phyloP scores from a whole-genome alignment of 2,329 filamentous ascomycete genomes.

The Fusarium sp. region DNA sequence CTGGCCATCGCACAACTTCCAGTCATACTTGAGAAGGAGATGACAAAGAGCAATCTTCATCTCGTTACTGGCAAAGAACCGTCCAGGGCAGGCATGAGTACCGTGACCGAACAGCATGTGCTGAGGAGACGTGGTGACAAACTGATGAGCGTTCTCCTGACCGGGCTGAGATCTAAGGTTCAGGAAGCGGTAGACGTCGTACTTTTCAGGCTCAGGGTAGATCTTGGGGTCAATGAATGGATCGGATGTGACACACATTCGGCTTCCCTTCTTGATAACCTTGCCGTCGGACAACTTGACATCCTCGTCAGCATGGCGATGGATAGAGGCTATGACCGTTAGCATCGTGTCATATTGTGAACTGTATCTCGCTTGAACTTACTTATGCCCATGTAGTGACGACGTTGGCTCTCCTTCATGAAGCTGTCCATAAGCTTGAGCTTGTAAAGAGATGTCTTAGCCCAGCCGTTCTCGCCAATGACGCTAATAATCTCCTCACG shows the following conservation, averaged over 20 bases:
- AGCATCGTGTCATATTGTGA: background rate
- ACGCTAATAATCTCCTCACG: background rate
- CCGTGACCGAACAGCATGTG: background rate
- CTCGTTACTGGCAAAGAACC: constrained; percentile 62
- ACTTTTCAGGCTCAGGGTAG: background rate
- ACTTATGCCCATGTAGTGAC: background rate
- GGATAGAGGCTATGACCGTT: background rate
- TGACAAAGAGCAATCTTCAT: constrained; percentile 61
- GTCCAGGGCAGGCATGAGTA: constrained; percentile 59
- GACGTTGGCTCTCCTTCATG: background rate
- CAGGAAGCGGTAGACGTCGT: background rate
- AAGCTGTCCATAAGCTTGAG: background rate
- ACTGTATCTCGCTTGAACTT: background rate
- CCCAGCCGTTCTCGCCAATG: background rate
- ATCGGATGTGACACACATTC: background rate
- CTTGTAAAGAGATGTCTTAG: background rate
- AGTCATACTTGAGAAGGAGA: constrained; percentile 59
- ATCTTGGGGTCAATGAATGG: background rate
- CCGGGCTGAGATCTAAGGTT: constrained; percentile 44
- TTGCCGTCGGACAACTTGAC: background rate
- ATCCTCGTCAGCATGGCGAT: background rate
- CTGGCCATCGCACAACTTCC: constrained; percentile 13
- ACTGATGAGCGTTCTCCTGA: constrained; percentile 29
- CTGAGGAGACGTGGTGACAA: background rate
- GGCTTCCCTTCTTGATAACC: background rate